Base-by-base conservation (phyloP, 805 yeast genomes). In the Osmozyma mogii region DNA sequence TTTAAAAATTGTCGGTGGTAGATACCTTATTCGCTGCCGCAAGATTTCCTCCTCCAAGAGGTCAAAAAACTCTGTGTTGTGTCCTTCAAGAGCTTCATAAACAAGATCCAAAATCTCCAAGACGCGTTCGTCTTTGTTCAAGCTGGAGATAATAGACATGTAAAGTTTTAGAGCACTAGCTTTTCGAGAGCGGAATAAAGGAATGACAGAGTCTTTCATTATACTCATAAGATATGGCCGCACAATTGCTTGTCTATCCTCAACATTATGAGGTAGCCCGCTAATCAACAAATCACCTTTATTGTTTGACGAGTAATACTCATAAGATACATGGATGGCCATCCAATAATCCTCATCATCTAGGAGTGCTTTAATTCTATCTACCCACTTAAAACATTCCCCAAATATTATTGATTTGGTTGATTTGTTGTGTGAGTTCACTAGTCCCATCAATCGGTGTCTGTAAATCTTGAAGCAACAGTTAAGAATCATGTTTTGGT, bases 311-410 rank as follows among this genome's bases (percentile, higher is more conserved):
- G 44, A 40, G 37, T 72, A 84, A 45, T 69, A 81, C 6, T 54
- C 51, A 25, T 68, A 57, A 0, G 82, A 78, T 10, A 68, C 56
- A 3, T 57, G 51, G n/a, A 84, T 59, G 0, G 94, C 88, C 3
- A 50, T 56, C 5, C 69, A 49, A 31, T 75, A 78, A 14, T 68
- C 49, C 1, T 70, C 73, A 2, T 53, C 40, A 8, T 69, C 58
- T 27, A 84, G 57, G 9, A 70, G 45, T 5, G 53, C 59, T 34
- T 70, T 49, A 1, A 83, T 50, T 16, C 64, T 58, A 40, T 81
- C 88, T 0, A 79, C 84, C 95, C 87, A 84, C 41, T 68, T 75
- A 3, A 75, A 58, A 10, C 75, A 52, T 15, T 73, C 60, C 0
- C 88, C 94, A 3, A 77, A 63, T 5, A 56, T 68, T 0, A 84